Conservation (phyloP, 2,329 filamentous ascomycete genomes). For the Coniochaeta sp. region DNA sequence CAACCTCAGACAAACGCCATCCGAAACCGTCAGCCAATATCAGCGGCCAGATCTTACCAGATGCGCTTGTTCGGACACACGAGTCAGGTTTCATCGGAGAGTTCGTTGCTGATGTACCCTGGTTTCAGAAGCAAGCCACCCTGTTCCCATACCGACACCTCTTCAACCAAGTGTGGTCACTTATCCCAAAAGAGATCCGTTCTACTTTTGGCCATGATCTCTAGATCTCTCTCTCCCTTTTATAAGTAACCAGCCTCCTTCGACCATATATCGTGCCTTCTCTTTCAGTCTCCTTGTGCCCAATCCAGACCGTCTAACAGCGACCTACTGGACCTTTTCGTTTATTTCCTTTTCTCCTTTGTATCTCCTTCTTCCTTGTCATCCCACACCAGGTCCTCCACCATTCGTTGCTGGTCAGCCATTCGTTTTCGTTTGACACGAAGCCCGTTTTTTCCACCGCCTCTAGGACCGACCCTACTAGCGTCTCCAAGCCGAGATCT, state of each 20-base stretch:
- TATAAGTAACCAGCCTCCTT: conserved; percentile 18
- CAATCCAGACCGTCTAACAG: conserved; percentile 11
- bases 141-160: not conserved
- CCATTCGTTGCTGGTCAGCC: conserved; percentile 17
- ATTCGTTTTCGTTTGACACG: conserved; percentile 40
- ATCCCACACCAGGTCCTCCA: conserved; percentile 4
- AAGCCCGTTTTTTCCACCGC: conserved; percentile 12
- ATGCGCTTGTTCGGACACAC: conserved; percentile 41
- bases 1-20: conserved; percentile 40
- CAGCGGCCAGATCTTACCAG: conserved; percentile 29
- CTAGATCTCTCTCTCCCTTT: not conserved
- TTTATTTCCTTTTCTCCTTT: conserved; percentile 28
- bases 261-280: conserved; percentile 22
- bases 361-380: conserved; percentile 16
- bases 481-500: conserved; percentile 8
- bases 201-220: not conserved
- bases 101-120: conserved; percentile 22
- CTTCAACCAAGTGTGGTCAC: not conserved
- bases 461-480: conserved; percentile 13
- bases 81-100: conserved; percentile 40
- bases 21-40: conserved; percentile 41
- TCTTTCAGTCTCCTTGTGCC: conserved; percentile 25
- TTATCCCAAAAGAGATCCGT: not conserved
- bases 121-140: conserved; percentile 19
- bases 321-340: conserved; percentile 31